phyloP scores from a whole-genome alignment of 2,329 filamentous ascomycete genomes.

The Alternaria consortialis region DNA sequence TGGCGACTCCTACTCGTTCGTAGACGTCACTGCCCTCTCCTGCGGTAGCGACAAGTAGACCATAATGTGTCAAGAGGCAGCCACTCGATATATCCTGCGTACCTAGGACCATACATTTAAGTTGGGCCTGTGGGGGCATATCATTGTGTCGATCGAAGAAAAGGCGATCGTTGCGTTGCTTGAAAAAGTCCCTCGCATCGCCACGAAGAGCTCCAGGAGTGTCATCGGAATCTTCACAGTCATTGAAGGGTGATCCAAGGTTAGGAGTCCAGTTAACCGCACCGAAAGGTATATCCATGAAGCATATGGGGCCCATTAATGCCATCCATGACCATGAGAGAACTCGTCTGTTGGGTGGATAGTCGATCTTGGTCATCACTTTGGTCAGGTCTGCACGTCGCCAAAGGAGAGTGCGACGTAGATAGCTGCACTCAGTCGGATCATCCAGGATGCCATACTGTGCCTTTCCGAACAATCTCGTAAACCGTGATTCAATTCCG shows the following conservation, averaged over 20 bases:
- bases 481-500: neutral
- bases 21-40: neutral
- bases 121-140: neutral
- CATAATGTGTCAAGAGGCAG: neutral
- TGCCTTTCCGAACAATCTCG: neutral
- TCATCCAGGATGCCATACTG: neutral
- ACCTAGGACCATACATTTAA: neutral
- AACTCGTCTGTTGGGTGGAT: neutral
- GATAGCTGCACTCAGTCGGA: neutral
- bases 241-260: neutral
- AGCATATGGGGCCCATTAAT: neutral
- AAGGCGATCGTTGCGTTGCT: neutral
- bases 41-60: neutral
- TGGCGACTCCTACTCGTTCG: neutral
- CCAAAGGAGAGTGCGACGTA: neutral
- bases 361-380: neutral
- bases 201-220: neutral
- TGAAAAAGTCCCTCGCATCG: neutral
- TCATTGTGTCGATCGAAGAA: neutral
- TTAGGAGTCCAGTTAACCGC: neutral
- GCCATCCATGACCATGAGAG: neutral
- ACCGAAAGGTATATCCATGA: neutral
- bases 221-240: neutral
- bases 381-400: neutral
- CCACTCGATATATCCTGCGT: neutral